Conservation (phyloP, 306 rosid species). For the Styphnolobium japonicum region DNA sequence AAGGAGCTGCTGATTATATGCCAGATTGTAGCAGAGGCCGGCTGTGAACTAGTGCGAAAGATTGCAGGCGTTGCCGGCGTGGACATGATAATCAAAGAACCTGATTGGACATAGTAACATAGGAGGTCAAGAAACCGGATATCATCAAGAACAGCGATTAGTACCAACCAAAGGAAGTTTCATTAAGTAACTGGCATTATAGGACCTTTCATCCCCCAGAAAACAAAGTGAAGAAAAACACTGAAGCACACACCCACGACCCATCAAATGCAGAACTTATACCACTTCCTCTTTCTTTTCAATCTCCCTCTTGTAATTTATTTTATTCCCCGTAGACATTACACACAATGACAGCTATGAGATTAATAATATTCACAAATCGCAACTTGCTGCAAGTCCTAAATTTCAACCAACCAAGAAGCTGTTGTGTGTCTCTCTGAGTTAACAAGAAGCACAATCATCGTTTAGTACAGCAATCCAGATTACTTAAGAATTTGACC, state of each 20-base stretch:
- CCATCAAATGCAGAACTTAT: background rate
- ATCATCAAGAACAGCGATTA: background rate
- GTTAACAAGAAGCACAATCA: background rate
- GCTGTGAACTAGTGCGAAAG: no score
- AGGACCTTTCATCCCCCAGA: background rate
- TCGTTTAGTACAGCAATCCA: background rate
- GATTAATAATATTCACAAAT: background rate
- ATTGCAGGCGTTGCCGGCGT: no score
- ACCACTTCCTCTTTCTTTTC: background rate
- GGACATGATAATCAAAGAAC: no score
- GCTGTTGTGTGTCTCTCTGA: no score
- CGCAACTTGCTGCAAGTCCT: background rate
- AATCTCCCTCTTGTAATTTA: background rate
- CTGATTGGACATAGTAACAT: no score
- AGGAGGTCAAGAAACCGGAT: background rate
- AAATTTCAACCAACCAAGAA: background rate
- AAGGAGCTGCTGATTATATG: no score
- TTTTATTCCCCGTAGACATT: no score
- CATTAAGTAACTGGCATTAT: background rate
- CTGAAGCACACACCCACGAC: background rate
- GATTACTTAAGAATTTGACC: background rate
- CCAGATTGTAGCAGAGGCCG: no score
- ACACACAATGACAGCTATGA: no score
- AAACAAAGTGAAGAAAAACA: background rate
- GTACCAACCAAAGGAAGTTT: background rate